Evolutionary conservation across 805 yeast species (phyloP).

Genomic region (Wickerhamomyces ciferrii): DNA sequence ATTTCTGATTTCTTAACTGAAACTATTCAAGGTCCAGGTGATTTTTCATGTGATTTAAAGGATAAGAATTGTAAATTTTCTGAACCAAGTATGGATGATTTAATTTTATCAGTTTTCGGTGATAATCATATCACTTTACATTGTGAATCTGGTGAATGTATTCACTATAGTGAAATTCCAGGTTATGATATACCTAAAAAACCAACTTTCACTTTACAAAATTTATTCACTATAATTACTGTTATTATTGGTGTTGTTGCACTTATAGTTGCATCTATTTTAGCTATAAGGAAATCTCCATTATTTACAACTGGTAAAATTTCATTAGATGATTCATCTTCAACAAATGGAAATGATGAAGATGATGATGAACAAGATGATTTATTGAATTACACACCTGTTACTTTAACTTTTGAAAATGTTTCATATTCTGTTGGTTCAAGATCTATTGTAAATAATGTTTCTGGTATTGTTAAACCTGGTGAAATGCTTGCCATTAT

Average conservation of each 20-base stretch:
- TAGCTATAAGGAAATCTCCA: conserved; percentile 56
- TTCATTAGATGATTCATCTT: conserved; percentile 15
- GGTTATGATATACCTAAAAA: conserved; percentile 70
- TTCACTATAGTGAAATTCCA: conserved; percentile 89
- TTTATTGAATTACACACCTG: conserved; percentile 54
- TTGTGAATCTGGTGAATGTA: conserved; percentile 86
- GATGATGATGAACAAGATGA: conserved; percentile 33
- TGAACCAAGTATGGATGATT: conserved; percentile 94
- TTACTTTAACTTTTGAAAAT: conserved; percentile 70
- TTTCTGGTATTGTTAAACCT: conserved; percentile 77
- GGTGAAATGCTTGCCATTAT: conserved; percentile 90
- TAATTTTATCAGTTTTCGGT: conserved; percentile 90
- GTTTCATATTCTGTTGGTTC: conserved; percentile 56
- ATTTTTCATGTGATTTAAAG: conserved; percentile 71
- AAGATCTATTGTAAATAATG: conserved; percentile 49
- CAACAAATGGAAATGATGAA: conserved; percentile 18
- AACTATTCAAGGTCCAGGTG: conserved; percentile 91
- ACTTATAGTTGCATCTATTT: conserved; percentile 31
- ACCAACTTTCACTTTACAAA: conserved; percentile 36
- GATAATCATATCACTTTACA: conserved; percentile 80
- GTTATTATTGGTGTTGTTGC: conserved; percentile 34
- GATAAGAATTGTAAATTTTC: conserved; percentile 68
- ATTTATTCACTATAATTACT: conserved; percentile 40
- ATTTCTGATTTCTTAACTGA: conserved; percentile 88
- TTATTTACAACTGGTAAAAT: conserved; percentile 37